Percentiles rank a stretch among this genome's conserved stretches.
Evolutionary conservation across 129 eudicot species (phyloP).

Genomic region (Silybum marianum): DNA sequence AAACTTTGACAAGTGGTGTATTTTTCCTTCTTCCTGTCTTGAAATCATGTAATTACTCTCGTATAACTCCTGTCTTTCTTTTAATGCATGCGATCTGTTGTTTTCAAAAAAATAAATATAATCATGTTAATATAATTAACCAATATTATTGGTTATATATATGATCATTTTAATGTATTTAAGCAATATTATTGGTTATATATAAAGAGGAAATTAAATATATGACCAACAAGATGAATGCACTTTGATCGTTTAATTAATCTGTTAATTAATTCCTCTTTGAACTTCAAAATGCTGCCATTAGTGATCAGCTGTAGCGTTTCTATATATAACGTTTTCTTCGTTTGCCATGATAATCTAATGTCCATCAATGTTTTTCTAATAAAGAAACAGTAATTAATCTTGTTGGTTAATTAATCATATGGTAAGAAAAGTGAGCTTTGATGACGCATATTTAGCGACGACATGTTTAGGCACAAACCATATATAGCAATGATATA

Average conservation of each 20-base stretch:
- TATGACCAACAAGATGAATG: not conserved
- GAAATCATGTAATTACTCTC: too few species aligned
- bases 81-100: too few species aligned
- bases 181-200: not conserved
- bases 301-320: not conserved
- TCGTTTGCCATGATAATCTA: not conserved
- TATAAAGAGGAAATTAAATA: not conserved
- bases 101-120: not conserved
- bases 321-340: not conserved
- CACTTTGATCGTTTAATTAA: not conserved
- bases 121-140: not conserved
- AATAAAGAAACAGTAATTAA: not conserved
- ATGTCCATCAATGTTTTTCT: not conserved
- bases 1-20: too few species aligned
- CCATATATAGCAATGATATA: too few species aligned
- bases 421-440: too few species aligned
- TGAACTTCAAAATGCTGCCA: not conserved
- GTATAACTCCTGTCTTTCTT: too few species aligned
- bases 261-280: not conserved
- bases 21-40: too few species aligned
- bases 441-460: too few species aligned
- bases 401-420: not conserved
- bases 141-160: not conserved
- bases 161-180: slow-evolving; percentile 1
- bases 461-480: too few species aligned